Conservation (phyloP, 2,329 filamentous ascomycete species). For the Colletotrichum lindemuthianum region DNA sequence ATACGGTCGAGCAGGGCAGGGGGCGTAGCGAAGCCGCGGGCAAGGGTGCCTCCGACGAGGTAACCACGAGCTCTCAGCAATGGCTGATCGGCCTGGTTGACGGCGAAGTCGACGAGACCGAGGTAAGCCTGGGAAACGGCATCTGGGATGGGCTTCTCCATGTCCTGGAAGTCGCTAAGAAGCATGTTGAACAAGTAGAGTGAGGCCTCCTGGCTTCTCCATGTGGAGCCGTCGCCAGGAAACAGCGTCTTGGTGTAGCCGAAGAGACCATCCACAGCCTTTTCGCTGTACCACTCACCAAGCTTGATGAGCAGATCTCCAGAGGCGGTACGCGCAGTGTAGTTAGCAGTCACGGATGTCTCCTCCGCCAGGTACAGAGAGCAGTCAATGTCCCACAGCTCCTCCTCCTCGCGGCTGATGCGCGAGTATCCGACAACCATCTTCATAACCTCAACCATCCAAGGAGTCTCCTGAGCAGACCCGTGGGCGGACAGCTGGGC, state of each 20-base stretch:
- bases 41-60: conserved; percentile 83
- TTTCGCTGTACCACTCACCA: conserved; percentile 85
- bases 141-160: conserved; percentile 74
- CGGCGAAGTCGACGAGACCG: conserved; percentile 81
- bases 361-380: conserved; percentile 96
- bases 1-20: conserved; percentile 75
- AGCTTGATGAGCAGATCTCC: conserved; percentile 93
- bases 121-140: conserved; percentile 79
- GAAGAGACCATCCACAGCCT: conserved; percentile 81
- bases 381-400: conserved; percentile 95
- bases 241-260: conserved; percentile 81
- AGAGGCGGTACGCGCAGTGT: conserved; percentile 91
- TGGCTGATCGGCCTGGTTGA: conserved; percentile 74
- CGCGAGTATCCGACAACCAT: conserved; percentile 86
- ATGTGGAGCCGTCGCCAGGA: conserved; percentile 59
- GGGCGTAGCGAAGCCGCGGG: conserved; percentile 73
- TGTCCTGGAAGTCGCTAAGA: conserved; percentile 83
- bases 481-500: conserved; percentile 74
- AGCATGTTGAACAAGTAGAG: conserved; percentile 88
- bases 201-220: conserved; percentile 79
- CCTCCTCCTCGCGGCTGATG: conserved; percentile 92
- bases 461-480: conserved; percentile 72
- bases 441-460: conserved; percentile 89
- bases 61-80: conserved; percentile 89
- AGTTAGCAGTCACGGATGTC: conserved; percentile 93